These are phyloP conservation scores for Stenogyne calaminthoides DNA, from an alignment of 305 asterid species.

Conservation along the genomic window DNA sequence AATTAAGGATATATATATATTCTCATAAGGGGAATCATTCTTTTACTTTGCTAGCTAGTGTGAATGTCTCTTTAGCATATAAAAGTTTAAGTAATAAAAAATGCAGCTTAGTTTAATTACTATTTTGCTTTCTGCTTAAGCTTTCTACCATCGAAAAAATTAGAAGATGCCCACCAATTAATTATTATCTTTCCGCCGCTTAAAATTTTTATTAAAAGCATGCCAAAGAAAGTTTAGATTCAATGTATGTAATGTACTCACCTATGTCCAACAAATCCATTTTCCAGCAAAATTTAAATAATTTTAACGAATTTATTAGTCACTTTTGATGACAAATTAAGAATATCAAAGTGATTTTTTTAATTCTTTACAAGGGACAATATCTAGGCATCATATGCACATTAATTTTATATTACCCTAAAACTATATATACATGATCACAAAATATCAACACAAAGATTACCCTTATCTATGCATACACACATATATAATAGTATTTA, in stretches of 20 bases:
- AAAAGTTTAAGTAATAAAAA: conserved; percentile 30
- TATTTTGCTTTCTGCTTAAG: conserved; percentile 48
- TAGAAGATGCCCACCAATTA: conserved; percentile 63
- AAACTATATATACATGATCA: background rate
- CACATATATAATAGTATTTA: too few relatives aligned
- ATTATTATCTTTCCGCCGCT: conserved; percentile 36
- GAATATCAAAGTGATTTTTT: background rate
- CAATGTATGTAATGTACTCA: conserved; percentile 2
- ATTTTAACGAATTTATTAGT: background rate
- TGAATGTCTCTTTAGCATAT: conserved; percentile 56
- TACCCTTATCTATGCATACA: too few relatives aligned
- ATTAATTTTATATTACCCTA: conserved; percentile 5
- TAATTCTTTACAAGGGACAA: conserved; percentile 4
- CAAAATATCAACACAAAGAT: too few relatives aligned
- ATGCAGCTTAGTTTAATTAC: conserved; percentile 29
- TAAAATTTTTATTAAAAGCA: conserved; percentile 19
- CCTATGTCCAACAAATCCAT: too few relatives aligned
- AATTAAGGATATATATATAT: conserved; percentile 58
- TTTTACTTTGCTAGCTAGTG: conserved; percentile 44
- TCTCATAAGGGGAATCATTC: conserved; percentile 42
- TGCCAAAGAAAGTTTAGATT: conserved; percentile 24
- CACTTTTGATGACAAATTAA: background rate
- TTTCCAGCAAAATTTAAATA: too few relatives aligned
- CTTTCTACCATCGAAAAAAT: conserved; percentile 39
- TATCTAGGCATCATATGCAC: conserved; percentile 26